phyloP scores from a whole-genome alignment of 371 early-diverging fungal genomes.

The Syncephalis plumigaleata region DNA sequence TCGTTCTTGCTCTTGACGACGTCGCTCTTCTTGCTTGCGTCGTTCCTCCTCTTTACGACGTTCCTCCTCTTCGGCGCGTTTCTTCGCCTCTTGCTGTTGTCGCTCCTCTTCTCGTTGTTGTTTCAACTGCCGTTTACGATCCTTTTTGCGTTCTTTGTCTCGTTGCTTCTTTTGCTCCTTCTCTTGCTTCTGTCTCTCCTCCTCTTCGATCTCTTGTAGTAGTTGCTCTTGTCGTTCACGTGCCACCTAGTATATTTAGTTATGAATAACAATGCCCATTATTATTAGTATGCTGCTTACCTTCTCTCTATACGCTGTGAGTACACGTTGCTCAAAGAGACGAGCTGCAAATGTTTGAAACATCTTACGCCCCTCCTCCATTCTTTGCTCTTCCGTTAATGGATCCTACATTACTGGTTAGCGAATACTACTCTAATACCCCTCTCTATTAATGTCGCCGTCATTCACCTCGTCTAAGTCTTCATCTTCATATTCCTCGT shows the following conservation, averaged over 20 bases:
- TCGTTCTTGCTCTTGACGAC: conserved; percentile 2
- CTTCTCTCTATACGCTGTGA: conserved; percentile 83
- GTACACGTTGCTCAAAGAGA: conserved; percentile 87
- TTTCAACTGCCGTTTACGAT: conserved; percentile 4
- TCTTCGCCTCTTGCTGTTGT: not conserved
- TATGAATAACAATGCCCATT: not conserved
- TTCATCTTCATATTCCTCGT: conserved; percentile 34
- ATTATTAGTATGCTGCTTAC: conserved; percentile 10
- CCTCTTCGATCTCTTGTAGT: conserved; percentile 63
- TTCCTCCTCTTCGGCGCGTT: conserved; percentile 5
- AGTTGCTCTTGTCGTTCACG: conserved; percentile 61
- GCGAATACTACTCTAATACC: not conserved
- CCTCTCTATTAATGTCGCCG: conserved; percentile 7
- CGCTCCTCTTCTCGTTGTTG: not conserved
- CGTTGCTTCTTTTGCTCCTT: conserved; percentile 7
- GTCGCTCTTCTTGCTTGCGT: conserved; percentile 7
- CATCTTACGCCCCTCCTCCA: conserved; percentile 82
- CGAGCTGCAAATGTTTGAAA: conserved; percentile 90
- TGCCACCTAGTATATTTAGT: conserved; percentile 28
- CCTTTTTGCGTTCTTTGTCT: conserved; percentile 8
- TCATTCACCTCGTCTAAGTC: conserved; percentile 15
- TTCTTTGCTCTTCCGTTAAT: conserved; percentile 64
- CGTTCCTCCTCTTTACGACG: conserved; percentile 5
- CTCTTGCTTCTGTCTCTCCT: conserved; percentile 13
- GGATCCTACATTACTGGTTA: conserved; percentile 27